Conservation (phyloP, 73 alveolate genomes). For the Paraurostyla sp. region DNA sequence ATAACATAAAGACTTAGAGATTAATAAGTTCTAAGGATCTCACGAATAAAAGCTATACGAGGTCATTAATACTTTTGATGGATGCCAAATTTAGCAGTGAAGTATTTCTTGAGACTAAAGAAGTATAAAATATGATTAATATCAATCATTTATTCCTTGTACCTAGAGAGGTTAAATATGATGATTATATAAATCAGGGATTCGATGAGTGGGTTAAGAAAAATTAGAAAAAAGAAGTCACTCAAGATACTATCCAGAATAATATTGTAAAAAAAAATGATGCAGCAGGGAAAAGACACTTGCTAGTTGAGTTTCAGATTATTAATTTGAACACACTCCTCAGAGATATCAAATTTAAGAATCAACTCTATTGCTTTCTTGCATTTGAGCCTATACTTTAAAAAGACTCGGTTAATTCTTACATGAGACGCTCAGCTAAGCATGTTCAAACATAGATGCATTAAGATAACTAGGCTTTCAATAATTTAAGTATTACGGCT, state of each 20-base stretch:
- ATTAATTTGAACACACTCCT: neutral
- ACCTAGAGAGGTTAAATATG: slow-evolving; percentile 20
- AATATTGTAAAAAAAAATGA: neutral
- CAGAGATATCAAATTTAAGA: neutral
- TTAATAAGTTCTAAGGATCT: neutral
- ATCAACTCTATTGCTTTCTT: neutral
- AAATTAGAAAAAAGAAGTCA: neutral
- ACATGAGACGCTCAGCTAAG: neutral
- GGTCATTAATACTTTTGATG: neutral
- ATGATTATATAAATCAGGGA: neutral
- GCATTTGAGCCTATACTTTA: neutral
- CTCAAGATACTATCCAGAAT: neutral
- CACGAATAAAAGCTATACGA: neutral
- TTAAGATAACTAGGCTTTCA: neutral
- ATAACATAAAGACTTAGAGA: neutral
- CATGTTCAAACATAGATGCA: neutral
- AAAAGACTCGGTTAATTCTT: slow-evolving; percentile 2
- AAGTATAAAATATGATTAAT: neutral
- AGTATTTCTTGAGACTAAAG: neutral
- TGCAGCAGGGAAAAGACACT: neutral
- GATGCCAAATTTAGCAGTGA: neutral
- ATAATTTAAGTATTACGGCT: no score
- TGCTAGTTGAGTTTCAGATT: slow-evolving; percentile 18
- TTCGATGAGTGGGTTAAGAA: neutral
- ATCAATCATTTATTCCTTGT: slow-evolving; percentile 5